Conservation (phyloP, 1,284 basidiomycete genomes). For the Filobasidium uniguttulatum region DNA sequence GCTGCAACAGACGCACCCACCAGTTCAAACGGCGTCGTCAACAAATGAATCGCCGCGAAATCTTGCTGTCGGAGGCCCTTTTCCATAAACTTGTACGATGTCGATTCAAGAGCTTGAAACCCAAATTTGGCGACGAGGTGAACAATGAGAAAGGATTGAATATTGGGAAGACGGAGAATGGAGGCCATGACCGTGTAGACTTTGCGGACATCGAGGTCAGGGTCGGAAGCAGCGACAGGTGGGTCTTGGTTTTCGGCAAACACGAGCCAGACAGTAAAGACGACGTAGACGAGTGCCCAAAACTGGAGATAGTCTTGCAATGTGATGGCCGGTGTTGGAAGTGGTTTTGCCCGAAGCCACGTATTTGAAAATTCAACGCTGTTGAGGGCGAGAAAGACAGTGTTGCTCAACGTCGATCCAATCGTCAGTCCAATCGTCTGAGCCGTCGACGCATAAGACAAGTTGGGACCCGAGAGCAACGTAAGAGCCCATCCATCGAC, state of each 20-base stretch:
- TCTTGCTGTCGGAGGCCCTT: conserved; percentile 94
- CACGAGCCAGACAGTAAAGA: conserved; percentile 73
- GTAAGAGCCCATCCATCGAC: conserved; percentile 98
- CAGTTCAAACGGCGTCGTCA: conserved; percentile 98
- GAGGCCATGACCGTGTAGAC: conserved; percentile 93
- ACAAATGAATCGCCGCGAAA: conserved; percentile 80
- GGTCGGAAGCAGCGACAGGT: conserved; percentile 53
- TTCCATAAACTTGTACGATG: conserved; percentile 87
- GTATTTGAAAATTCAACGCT: conserved; percentile 83
- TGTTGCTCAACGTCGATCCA: conserved; percentile 92
- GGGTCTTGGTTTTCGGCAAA: conserved; percentile 75
- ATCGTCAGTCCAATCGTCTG: conserved; percentile 96
- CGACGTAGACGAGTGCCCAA: conserved; percentile 67
- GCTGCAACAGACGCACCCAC: conserved; percentile 92
- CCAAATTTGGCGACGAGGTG: conserved; percentile 91
- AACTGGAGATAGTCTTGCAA: conserved; percentile 74
- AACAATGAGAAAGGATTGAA: conserved; percentile 74
- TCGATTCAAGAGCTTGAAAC: conserved; percentile 89
- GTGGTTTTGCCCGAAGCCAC: conserved; percentile 47
- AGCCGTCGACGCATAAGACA: conserved; percentile 94
- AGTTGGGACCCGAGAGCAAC: conserved; percentile 82
- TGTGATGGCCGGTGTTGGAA: conserved; percentile 66
- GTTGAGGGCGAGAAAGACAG: conserved; percentile 94
- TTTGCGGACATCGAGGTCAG: conserved; percentile 77
- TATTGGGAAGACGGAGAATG: conserved; percentile 64